phyloP scores from a whole-genome alignment of 2,329 filamentous ascomycete species.

The Bipolaris victoriae region DNA sequence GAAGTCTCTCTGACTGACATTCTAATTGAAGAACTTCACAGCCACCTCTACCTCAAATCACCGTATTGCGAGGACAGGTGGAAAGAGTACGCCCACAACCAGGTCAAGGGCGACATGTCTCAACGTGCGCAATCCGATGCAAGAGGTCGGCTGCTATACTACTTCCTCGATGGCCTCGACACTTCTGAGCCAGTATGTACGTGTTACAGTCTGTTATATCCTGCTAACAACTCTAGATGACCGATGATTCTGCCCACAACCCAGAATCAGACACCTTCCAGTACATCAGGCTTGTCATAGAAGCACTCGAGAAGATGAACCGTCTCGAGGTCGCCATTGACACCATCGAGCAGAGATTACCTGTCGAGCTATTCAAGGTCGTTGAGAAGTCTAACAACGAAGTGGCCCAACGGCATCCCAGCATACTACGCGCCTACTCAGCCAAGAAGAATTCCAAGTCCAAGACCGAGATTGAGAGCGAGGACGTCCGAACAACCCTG shows the following conservation, averaged over 20 bases:
- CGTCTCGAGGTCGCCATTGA: slow-evolving; percentile 85
- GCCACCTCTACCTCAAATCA: slow-evolving; percentile 96
- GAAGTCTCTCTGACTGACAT: slow-evolving; percentile 93
- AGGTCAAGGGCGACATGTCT: slow-evolving; percentile 54
- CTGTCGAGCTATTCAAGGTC: slow-evolving; percentile 90
- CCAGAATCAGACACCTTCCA: slow-evolving; percentile 95
- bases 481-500: slow-evolving; percentile 79
- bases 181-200: slow-evolving; percentile 50
- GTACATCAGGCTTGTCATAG: slow-evolving; percentile 86
- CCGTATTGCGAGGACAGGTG: slow-evolving; percentile 96
- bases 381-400: slow-evolving; percentile 96
- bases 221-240: slow-evolving; percentile 55
- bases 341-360: slow-evolving; percentile 87
- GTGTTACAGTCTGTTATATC: not conserved
- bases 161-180: slow-evolving; percentile 64
- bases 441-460: slow-evolving; percentile 66
- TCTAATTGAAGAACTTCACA: slow-evolving; percentile 93
- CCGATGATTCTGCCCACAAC: slow-evolving; percentile 90
- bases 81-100: slow-evolving; percentile 78
- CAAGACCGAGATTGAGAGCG: slow-evolving; percentile 64
- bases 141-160: slow-evolving; percentile 62
- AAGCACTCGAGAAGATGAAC: slow-evolving; percentile 87
- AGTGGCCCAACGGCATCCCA: slow-evolving; percentile 91
- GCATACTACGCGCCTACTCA: slow-evolving; percentile 64
- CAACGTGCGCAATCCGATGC: slow-evolving; percentile 42